Evolutionary conservation across 441 rosid genomes (phyloP).

Genomic region (Croton laevigatus): DNA sequence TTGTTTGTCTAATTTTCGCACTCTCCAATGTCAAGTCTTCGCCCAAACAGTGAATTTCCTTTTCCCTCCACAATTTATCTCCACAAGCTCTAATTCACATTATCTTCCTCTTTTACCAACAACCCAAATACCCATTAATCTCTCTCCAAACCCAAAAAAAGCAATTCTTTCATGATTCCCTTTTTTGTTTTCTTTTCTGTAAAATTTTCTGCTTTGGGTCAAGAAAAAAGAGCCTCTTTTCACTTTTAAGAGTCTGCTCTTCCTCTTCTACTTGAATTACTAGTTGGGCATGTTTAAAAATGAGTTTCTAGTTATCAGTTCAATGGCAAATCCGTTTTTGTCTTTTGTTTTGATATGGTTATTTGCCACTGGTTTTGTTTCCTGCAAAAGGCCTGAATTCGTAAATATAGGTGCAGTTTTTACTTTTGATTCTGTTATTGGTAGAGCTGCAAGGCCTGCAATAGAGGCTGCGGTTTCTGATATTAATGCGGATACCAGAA

Average conservation of each 20-base stretch:
- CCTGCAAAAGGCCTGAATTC: slow-evolving; percentile 45
- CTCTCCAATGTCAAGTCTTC: too few relatives aligned
- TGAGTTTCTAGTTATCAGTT: background rate
- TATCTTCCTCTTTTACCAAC: background rate
- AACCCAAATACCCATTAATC: background rate
- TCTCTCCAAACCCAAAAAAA: background rate
- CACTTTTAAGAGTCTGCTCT: background rate
- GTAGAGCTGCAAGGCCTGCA: slow-evolving; percentile 75
- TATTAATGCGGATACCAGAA: slow-evolving; percentile 47
- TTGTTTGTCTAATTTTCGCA: too few relatives aligned
- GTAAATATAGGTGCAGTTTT: slow-evolving; percentile 74
- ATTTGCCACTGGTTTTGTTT: slow-evolving; percentile 34
- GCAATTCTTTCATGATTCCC: background rate
- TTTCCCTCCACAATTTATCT: background rate
- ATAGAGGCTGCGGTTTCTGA: slow-evolving; percentile 63
- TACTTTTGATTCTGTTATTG: slow-evolving; percentile 66
- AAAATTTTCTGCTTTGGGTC: background rate
- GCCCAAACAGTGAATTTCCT: background rate
- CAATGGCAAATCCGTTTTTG: background rate
- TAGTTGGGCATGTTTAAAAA: background rate
- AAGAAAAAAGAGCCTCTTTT: background rate
- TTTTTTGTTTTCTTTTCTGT: background rate
- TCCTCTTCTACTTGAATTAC: background rate
- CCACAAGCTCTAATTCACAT: background rate
- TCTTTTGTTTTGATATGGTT: slow-evolving; percentile 29